Base-by-base conservation (phyloP, 371 early-diverging fungal species). In the Mortierella sp. region DNA sequence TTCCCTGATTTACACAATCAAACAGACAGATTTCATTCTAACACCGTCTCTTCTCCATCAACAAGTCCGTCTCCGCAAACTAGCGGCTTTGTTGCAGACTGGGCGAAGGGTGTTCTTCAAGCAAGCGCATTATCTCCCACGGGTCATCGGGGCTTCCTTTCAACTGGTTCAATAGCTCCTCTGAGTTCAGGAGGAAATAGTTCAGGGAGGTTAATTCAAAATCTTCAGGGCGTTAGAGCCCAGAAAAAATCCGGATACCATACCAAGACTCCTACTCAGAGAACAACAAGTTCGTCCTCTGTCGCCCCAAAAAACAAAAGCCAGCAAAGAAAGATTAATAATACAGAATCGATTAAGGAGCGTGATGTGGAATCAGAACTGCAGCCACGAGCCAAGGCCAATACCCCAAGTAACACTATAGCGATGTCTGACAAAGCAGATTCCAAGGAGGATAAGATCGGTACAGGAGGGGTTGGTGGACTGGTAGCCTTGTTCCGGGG, bases 401-500 rank as follows among this genome's bases (percentile, higher is more conserved):
- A 28, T n/a, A 50, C 50, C 58, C n/a, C 9, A 58, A 58, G 15
- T n/a, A 16, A 22, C 16, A 9, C 9, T 21, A 32, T 24, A 53
- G 8, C 53, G 1, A 9, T 10, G 53, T 3, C 55, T 10, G 36
- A 24, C 58, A 43, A 55, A 22, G 32, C 24, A 9, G 58, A 48
- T 13, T 24, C 6, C 33, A 59, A 60, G 13, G 24, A 28, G 5
- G 13, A 11, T 24, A 21, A 70, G 50, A 55, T 19, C 6, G 63
- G 65, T 3, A 47, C 48, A n/a, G 70, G 70, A 24, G 67, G 53
- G 6, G 38, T 70, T 15, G 58, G 70, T 32, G 67, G 70, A 62
- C 63, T 76, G 57, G 33, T 76, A 58, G 62, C 67, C 16, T 61
- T 70, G 71, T 76, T 76, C 59, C 66, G 67, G 48, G 76, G 76